A percentile compares a stretch with the other conserved stretches of the same genome.
These are phyloP conservation scores for Phaeolepiota aurea DNA, from an alignment of 768 basidiomycete genomes.

Conservation along the genomic window DNA sequence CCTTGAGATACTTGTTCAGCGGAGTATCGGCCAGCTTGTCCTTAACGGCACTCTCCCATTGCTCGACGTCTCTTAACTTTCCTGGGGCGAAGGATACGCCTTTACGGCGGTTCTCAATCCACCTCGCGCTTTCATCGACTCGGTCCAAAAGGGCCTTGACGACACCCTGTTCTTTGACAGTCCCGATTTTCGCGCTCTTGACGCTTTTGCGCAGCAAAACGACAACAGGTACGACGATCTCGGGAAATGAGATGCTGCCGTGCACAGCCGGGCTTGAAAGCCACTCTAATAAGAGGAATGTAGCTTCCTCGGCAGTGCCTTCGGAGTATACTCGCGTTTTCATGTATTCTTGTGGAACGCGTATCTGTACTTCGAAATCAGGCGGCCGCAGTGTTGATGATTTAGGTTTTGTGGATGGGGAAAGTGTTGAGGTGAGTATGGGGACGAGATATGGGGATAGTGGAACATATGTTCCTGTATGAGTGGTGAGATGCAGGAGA, in stretches of 20 bases:
- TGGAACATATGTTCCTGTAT: conserved; percentile 82
- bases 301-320: conserved; percentile 72
- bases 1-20: conserved; percentile 71
- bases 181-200: conserved; percentile 43
- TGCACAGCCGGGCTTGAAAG: conserved; percentile 63
- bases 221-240: conserved; percentile 74
- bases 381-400: conserved; percentile 81
- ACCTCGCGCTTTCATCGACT: conserved; percentile 74
- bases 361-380: conserved; percentile 82
- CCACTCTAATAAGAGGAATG: conserved; percentile 78
- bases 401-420: conserved; percentile 63
- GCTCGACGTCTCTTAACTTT: conserved; percentile 55
- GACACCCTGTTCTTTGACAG: conserved; percentile 46
- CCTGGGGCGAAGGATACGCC: conserved; percentile 71
- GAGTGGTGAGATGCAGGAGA: conserved; percentile 74
- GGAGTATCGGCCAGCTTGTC: conserved; percentile 62
- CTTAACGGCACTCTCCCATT: conserved; percentile 61
- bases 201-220: conserved; percentile 65
- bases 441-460: conserved; percentile 82
- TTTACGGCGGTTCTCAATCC: conserved; percentile 67
- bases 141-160: conserved; percentile 81
- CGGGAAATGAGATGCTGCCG: conserved; percentile 89
- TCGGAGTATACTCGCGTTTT: conserved; percentile 84
- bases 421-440: conserved; percentile 70
- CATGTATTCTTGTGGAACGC: conserved; percentile 81